Evolutionary conservation across 2,329 filamentous ascomycete genomes (phyloP).

Genomic region (Exophiala oligosperma): DNA sequence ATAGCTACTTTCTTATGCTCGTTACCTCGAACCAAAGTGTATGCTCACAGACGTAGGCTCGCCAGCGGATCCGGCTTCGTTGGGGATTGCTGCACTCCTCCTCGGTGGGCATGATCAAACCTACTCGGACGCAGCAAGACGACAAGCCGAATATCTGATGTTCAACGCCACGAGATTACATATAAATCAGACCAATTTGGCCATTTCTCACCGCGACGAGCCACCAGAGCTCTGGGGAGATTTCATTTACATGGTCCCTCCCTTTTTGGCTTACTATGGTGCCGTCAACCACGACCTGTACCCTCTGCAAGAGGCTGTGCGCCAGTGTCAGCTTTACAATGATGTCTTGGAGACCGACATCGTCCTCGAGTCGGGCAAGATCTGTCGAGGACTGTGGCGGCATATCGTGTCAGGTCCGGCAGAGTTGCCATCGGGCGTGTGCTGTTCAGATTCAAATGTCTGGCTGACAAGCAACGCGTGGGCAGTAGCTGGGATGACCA

Average conservation of each 20-base stretch:
- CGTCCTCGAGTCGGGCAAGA: constrained; percentile 14
- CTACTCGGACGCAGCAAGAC: constrained; percentile 40
- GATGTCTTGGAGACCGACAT: constrained; percentile 38
- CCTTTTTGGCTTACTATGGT: constrained; percentile 50
- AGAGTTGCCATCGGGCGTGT: constrained; percentile 44
- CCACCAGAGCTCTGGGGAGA: constrained; percentile 51
- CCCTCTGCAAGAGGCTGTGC: constrained; percentile 38
- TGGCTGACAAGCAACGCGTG: constrained; percentile 45
- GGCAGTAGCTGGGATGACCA: constrained; percentile 49
- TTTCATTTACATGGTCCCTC: constrained; percentile 53
- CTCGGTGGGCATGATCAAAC: constrained; percentile 38
- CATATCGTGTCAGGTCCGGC: constrained; percentile 45
- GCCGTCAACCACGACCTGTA: constrained; percentile 39
- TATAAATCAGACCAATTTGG: constrained; percentile 38
- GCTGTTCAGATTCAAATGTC: constrained; percentile 35
- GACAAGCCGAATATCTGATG: constrained; percentile 45
- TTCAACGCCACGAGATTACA: constrained; percentile 41
- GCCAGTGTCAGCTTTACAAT: constrained; percentile 44
- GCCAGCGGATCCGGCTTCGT: constrained; percentile 43
- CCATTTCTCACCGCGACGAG: constrained; percentile 49
- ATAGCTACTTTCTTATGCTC: neutral
- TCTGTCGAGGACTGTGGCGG: constrained; percentile 41
- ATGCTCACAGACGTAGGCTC: constrained; percentile 11
- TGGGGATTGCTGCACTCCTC: constrained; percentile 48
- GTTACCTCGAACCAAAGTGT: too few species aligned